Conservation (phyloP, 2,329 filamentous ascomycete genomes). For the Penicillium italicum region DNA sequence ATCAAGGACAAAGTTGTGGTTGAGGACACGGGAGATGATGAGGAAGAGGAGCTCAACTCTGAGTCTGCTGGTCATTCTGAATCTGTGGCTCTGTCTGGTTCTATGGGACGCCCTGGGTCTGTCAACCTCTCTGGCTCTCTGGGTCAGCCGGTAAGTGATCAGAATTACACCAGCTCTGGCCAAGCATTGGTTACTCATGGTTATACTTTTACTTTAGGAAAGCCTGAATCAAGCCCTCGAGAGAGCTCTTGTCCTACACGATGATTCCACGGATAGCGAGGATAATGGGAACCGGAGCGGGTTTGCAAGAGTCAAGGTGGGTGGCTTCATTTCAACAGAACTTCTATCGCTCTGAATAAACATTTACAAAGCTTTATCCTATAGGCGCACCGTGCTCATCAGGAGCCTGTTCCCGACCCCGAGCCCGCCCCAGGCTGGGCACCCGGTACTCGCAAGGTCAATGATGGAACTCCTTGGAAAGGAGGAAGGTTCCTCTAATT, state of each 20-base stretch:
- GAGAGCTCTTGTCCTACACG: neutral
- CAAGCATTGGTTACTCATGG: neutral
- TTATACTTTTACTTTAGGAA: neutral
- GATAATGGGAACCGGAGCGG: neutral
- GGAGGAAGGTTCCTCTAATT: neutral
- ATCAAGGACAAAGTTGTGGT: neutral
- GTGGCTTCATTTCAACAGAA: neutral
- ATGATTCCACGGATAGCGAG: neutral
- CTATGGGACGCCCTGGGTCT: neutral
- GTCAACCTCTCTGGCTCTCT: neutral
- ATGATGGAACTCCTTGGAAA: neutral
- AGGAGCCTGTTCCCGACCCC: neutral
- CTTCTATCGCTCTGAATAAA: neutral
- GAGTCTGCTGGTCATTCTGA: neutral
- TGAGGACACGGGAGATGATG: neutral
- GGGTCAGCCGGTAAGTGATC: neutral
- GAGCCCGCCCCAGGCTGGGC: slow-evolving; percentile 1
- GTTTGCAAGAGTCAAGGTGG: slow-evolving; percentile 3
- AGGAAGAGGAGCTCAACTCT: neutral
- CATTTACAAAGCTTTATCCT: neutral
- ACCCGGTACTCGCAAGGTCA: neutral
- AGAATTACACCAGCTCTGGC: neutral
- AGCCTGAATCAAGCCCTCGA: neutral
- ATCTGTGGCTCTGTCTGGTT: neutral
- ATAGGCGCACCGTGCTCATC: neutral